Evolutionary conservation across 2,329 filamentous ascomycete genomes (phyloP).

Genomic region (Diaporthe destruens): DNA sequence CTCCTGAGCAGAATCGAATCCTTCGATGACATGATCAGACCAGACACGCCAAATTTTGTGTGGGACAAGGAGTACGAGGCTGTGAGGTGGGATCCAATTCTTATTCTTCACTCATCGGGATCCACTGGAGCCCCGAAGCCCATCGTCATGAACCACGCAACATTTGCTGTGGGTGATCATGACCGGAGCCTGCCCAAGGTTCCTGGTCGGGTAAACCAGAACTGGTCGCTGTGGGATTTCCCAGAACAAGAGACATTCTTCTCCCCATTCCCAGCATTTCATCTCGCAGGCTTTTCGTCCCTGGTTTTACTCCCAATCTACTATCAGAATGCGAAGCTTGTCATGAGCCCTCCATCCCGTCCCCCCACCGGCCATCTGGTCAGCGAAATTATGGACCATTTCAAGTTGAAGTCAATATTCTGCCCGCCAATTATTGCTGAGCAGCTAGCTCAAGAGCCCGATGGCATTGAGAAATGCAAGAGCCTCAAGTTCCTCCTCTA

Average conservation of each 20-base stretch:
- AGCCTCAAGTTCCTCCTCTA: slow-evolving; percentile 44
- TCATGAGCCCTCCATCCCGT: slow-evolving; percentile 37
- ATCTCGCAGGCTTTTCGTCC: slow-evolving; percentile 42
- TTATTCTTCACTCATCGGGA: slow-evolving; percentile 44
- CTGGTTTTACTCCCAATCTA: slow-evolving; percentile 43
- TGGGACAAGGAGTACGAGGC: slow-evolving; percentile 42
- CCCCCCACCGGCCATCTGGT: slow-evolving; percentile 40
- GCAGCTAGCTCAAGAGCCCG: slow-evolving; percentile 40
- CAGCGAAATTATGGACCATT: slow-evolving; percentile 42
- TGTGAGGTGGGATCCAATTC: slow-evolving; percentile 41
- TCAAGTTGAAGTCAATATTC: slow-evolving; percentile 41
- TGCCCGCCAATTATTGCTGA: slow-evolving; percentile 43
- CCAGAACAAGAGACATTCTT: slow-evolving; percentile 39
- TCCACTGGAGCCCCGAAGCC: slow-evolving; percentile 44
- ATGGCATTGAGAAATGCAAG: slow-evolving; percentile 42
- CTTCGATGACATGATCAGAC: slow-evolving; percentile 34
- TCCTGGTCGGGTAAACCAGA: slow-evolving; percentile 43
- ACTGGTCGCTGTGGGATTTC: slow-evolving; percentile 42
- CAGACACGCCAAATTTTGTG: slow-evolving; percentile 24
- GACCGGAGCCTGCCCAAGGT: slow-evolving; percentile 39
- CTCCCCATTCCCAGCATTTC: slow-evolving; percentile 43
- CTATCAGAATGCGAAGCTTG: slow-evolving; percentile 40
- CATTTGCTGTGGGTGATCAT: slow-evolving; percentile 41
- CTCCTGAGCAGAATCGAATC: not conserved
- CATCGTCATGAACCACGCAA: slow-evolving; percentile 43